Conservation (phyloP, 495 filamentous ascomycete species). For the Trichodelitschia bisporula region DNA sequence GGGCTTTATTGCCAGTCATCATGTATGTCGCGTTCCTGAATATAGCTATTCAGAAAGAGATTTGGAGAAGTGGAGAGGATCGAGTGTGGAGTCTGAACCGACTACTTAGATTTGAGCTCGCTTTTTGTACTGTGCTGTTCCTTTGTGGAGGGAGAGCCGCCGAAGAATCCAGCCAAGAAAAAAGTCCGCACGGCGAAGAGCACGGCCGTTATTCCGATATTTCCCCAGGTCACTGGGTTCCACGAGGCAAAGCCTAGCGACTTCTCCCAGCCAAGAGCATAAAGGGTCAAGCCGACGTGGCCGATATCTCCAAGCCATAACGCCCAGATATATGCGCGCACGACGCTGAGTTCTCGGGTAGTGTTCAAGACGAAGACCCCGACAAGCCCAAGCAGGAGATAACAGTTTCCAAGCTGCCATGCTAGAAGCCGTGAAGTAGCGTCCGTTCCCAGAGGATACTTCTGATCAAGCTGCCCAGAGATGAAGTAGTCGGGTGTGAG, state of each 20-base stretch:
- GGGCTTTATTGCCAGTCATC: no score
- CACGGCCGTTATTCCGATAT: constrained; percentile 33
- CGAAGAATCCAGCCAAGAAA: constrained; percentile 35
- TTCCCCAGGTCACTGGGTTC: constrained; percentile 52
- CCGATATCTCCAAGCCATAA: constrained; percentile 42
- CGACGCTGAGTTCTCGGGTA: constrained; percentile 36
- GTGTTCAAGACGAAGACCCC: constrained; percentile 33
- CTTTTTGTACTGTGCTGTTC: no score
- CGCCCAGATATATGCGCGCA: constrained; percentile 40
- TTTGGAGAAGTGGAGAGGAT: no score
- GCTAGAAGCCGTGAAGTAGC: constrained; percentile 21
- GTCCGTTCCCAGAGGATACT: constrained; percentile 4
- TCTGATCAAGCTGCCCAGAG: constrained; percentile 21
- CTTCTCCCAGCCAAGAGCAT: constrained; percentile 28
- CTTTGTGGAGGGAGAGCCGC: no score
- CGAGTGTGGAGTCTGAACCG: no score
- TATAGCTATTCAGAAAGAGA: no score
- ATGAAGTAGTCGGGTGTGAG: constrained; percentile 33
- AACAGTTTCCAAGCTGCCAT: constrained; percentile 42
- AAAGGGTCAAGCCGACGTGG: constrained; percentile 37
- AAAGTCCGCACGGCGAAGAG: constrained; percentile 29
- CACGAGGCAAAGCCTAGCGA: constrained; percentile 30
- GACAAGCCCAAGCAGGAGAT: constrained; percentile 36
- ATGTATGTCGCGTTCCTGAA: no score
- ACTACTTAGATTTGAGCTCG: no score